phyloP scores from a whole-genome alignment of 768 basidiomycete genomes.

The Trametes punicea region DNA sequence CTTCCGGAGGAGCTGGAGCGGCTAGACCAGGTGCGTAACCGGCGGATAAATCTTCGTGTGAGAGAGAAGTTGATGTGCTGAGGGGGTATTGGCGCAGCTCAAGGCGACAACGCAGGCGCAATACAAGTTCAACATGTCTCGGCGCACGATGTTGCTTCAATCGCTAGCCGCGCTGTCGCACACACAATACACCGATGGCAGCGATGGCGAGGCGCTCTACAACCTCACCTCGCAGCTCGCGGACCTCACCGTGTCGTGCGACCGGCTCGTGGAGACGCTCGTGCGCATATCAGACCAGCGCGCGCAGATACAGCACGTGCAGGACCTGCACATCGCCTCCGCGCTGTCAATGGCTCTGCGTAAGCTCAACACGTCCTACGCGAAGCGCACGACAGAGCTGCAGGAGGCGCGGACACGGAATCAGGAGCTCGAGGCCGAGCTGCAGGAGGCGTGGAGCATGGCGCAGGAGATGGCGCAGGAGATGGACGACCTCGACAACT shows the following conservation, averaged over 20 bases:
- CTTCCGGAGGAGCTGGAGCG: slow-evolving; percentile 59
- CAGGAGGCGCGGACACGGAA: slow-evolving; percentile 45
- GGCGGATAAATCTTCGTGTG: neutral
- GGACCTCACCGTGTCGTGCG: slow-evolving; percentile 54
- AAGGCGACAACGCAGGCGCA: slow-evolving; percentile 57
- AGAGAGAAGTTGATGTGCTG: neutral
- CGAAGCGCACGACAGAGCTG: slow-evolving; percentile 60
- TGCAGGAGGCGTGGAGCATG: slow-evolving; percentile 79
- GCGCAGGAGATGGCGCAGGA: slow-evolving; percentile 72
- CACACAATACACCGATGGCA: slow-evolving; percentile 28
- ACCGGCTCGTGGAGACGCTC: slow-evolving; percentile 55
- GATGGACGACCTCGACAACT: slow-evolving; percentile 58
- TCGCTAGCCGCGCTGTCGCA: slow-evolving; percentile 55
- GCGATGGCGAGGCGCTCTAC: slow-evolving; percentile 39
- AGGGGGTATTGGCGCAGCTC: slow-evolving; percentile 22
- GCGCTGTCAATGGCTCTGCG: slow-evolving; percentile 74
- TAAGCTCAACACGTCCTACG: slow-evolving; percentile 76
- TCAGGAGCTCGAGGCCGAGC: slow-evolving; percentile 58
- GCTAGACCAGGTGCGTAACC: slow-evolving; percentile 36
- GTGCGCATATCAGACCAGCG: slow-evolving; percentile 59
- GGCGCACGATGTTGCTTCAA: slow-evolving; percentile 68
- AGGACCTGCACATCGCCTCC: slow-evolving; percentile 70
- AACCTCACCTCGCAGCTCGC: slow-evolving; percentile 56
- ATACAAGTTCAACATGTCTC: slow-evolving; percentile 64
- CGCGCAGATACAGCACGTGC: slow-evolving; percentile 54